These are phyloP conservation scores for Quercus robur DNA, from an alignment of 306 rosid species.

Conservation along the genomic window DNA sequence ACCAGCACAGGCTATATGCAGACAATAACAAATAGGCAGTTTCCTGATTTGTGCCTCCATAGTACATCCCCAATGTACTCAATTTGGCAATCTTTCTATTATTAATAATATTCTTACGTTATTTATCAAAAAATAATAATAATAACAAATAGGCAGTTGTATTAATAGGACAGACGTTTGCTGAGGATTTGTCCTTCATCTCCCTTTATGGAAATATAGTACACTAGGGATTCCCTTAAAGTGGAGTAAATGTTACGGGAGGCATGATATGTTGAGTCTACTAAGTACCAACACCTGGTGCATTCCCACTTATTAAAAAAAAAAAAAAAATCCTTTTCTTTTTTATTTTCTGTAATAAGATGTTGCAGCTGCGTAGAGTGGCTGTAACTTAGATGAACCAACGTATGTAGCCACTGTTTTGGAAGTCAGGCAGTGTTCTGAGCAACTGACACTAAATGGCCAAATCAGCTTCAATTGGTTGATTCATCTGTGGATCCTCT, in stretches of 20 bases:
- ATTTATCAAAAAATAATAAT: too few relatives aligned
- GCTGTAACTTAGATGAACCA: background rate
- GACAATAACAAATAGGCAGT: background rate
- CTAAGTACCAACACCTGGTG: background rate
- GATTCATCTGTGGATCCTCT: background rate
- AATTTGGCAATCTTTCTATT: too few relatives aligned
- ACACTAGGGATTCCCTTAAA: background rate
- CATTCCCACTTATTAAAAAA: background rate
- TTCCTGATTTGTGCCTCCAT: too few relatives aligned
- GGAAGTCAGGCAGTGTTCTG: background rate
- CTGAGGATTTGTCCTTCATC: background rate
- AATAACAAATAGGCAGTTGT: background rate
- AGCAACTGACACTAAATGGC: background rate
- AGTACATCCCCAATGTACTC: too few relatives aligned
- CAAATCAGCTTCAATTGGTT: background rate
- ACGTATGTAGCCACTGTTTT: background rate
- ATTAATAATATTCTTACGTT: too few relatives aligned
- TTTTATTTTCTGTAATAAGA: background rate
- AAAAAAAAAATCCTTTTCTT: background rate
- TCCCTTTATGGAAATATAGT: background rate
- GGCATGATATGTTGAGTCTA: background rate
- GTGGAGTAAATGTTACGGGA: background rate
- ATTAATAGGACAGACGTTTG: background rate
- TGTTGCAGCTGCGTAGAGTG: background rate
- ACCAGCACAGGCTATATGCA: background rate